Percentiles rank a stretch among this genome's conserved stretches.
Evolutionary conservation across 331 rosid genomes (phyloP).

Genomic region (Arachis monticola): DNA sequence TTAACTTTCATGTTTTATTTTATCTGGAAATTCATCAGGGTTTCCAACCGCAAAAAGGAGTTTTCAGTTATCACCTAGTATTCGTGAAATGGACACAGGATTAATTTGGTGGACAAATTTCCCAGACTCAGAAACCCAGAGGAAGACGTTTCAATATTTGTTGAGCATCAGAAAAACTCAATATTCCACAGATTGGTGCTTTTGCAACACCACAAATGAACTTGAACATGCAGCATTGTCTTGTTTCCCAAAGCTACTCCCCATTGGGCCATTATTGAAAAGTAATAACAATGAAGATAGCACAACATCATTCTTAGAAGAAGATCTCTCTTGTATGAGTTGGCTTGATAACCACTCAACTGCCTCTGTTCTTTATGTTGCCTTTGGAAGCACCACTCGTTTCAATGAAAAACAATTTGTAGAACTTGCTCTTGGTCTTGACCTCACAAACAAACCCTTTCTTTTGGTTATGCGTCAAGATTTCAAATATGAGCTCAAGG

Average conservation of each 20-base stretch:
- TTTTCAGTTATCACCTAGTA: neutral
- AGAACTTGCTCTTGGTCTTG: slow-evolving; percentile 35
- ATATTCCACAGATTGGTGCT: neutral
- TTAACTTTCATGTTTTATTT: no score
- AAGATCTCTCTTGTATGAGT: slow-evolving; percentile 17
- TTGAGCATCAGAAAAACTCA: neutral
- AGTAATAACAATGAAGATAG: neutral
- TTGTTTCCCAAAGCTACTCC: neutral
- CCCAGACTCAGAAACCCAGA: neutral
- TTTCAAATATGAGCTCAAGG: slow-evolving; percentile 31
- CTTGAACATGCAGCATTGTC: slow-evolving; percentile 26
- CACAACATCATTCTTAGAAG: neutral
- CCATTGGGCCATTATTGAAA: slow-evolving; percentile 21
- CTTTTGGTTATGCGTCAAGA: slow-evolving; percentile 27
- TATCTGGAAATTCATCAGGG: neutral
- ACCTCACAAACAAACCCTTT: slow-evolving; percentile 20
- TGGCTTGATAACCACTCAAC: slow-evolving; percentile 25
- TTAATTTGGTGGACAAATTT: neutral
- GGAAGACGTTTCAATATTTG: neutral
- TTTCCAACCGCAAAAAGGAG: neutral
- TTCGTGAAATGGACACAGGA: neutral
- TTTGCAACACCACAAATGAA: slow-evolving; percentile 16
- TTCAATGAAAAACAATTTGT: slow-evolving; percentile 26
- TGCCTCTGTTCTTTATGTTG: neutral
- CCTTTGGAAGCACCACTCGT: neutral